phyloP scores from a whole-genome alignment of 768 basidiomycete species.

The Boletus vermiculosoides region DNA sequence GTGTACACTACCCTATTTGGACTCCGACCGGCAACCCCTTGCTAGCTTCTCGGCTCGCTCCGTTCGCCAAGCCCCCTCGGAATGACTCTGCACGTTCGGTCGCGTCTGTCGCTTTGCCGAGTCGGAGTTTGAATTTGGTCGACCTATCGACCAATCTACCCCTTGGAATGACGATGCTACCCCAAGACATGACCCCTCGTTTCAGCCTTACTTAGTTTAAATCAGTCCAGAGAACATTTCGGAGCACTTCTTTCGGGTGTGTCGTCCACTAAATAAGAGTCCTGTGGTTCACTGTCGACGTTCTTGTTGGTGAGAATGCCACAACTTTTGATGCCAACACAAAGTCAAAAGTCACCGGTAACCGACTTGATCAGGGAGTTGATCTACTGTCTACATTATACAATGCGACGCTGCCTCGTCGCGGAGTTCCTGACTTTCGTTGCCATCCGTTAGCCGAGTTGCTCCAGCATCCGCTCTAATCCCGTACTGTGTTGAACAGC shows the following conservation, averaged over 20 bases:
- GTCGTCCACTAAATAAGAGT: neutral
- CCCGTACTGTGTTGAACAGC: constrained; percentile 69
- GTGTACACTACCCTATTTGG: too few relatives aligned
- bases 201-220: neutral
- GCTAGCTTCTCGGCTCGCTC: too few relatives aligned
- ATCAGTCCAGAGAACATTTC: neutral
- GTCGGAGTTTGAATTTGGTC: too few relatives aligned
- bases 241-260: neutral
- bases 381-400: neutral
- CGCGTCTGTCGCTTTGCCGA: too few relatives aligned
- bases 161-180: too few relatives aligned
- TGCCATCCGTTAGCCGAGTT: neutral
- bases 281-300: neutral
- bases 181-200: neutral
- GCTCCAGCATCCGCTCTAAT: constrained; percentile 18
- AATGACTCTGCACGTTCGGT: too few relatives aligned
- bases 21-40: too few relatives aligned
- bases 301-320: neutral
- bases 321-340: too few relatives aligned
- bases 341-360: neutral
- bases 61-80: too few relatives aligned
- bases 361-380: neutral
- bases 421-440: neutral
- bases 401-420: neutral
- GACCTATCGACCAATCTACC: too few relatives aligned